These are phyloP conservation scores for Cucumis melo DNA, from an alignment of 306 rosid species.

Conservation along the genomic window DNA sequence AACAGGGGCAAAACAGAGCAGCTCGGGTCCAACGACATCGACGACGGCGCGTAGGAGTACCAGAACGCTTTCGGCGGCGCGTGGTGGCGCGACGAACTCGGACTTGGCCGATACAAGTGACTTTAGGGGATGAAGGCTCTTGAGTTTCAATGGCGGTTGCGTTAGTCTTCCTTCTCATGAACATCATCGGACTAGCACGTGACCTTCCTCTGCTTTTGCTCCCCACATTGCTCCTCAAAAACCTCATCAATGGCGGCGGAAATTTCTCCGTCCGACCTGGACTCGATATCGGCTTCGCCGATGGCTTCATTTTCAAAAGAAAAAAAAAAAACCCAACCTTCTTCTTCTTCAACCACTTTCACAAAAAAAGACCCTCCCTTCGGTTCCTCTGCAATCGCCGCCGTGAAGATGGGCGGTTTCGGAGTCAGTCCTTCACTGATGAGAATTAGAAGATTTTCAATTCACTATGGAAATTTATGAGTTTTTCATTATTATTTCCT, in stretches of 20 bases:
- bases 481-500: not conserved
- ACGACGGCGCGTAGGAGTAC: conserved; percentile 9
- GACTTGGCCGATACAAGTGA: conserved; percentile 94
- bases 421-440: not conserved
- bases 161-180: conserved; percentile 45
- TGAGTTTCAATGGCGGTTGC: conserved; percentile 48
- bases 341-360: not conserved
- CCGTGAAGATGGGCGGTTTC: not conserved
- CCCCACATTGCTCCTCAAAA: conserved; percentile 47
- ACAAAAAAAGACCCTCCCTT: no score
- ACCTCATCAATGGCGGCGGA: conserved; percentile 89
- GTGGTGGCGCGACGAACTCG: conserved; percentile 47
- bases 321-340: not conserved
- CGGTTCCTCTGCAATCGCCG: not conserved
- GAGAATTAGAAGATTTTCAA: not conserved
- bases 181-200: conserved; percentile 56
- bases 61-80: not conserved
- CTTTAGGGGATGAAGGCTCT: conserved; percentile 91
- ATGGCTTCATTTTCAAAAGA: conserved; percentile 33
- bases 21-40: conserved; percentile 34
- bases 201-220: conserved; percentile 72
- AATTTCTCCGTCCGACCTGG: conserved; percentile 74
- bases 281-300: conserved; percentile 60
- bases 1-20: conserved; percentile 23
- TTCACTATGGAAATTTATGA: not conserved